Conservation (phyloP, 2,329 filamentous ascomycete species). For the Neofusicoccum cordaticola region DNA sequence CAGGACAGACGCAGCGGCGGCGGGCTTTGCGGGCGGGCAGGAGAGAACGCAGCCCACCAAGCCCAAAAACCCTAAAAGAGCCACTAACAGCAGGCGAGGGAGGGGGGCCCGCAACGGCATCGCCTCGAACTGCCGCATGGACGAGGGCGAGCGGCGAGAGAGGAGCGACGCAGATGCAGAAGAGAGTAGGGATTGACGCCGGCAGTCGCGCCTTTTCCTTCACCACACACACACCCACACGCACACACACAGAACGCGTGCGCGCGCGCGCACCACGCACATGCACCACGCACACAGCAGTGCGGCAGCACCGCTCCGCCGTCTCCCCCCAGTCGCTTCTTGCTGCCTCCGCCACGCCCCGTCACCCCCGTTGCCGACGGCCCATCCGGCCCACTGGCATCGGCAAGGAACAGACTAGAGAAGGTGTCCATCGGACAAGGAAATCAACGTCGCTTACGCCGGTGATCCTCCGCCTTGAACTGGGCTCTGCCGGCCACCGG, state of each 20-base stretch:
- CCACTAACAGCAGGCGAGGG: neutral
- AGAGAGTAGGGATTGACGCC: neutral
- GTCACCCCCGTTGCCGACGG: neutral
- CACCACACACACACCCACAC: neutral
- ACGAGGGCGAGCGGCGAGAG: neutral
- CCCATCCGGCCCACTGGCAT: neutral
- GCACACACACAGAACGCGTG: neutral
- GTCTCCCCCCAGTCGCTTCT: neutral
- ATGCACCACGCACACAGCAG: too few relatives aligned
- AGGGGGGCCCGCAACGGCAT: neutral
- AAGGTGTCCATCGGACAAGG: neutral
- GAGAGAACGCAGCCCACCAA: neutral
- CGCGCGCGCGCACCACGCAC: too few relatives aligned
- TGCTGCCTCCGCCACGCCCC: neutral
- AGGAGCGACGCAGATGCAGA: neutral
- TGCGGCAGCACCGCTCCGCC: neutral
- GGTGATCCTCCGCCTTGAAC: conserved; percentile 7
- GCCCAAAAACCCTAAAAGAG: neutral
- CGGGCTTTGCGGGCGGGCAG: neutral
- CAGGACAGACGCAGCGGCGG: neutral
- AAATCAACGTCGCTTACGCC: neutral
- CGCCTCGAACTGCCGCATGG: neutral
- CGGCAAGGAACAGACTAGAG: neutral
- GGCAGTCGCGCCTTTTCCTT: neutral
- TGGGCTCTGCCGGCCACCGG: neutral